Percentiles rank a stretch among this genome's conserved stretches.
Conservation (phyloP, 176 grass and related monocot genomes). For the Alloteropsis semialata region DNA sequence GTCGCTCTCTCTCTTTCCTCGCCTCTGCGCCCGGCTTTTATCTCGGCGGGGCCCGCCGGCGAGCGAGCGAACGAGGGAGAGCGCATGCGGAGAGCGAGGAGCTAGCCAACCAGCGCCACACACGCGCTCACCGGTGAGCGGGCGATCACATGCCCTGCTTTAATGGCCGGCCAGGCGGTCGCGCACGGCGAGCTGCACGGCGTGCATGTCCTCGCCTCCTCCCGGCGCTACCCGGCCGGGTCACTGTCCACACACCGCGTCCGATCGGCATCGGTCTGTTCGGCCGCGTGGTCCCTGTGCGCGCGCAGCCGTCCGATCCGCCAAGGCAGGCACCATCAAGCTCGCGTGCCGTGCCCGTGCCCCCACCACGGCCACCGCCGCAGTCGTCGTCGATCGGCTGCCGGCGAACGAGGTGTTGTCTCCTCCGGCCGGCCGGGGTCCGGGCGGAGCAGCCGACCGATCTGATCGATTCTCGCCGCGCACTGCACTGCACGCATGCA, state of each 20-base stretch:
- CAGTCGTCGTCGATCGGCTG: no score
- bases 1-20: not conserved
- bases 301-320: not conserved
- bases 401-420: no score
- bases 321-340: no score
- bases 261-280: no score
- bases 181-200: not conserved
- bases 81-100: no score
- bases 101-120: not conserved
- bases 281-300: not conserved
- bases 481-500: not conserved
- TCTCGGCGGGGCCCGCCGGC: not conserved
- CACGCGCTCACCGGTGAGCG: not conserved
- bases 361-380: no score
- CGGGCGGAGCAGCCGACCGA: not conserved
- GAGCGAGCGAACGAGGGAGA: not conserved
- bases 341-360: no score
- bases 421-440: not conserved
- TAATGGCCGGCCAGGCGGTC: not conserved
- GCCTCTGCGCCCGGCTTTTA: not conserved
- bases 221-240: not conserved
- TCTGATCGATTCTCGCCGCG: not conserved
- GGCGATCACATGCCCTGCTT: not conserved
- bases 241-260: not conserved
- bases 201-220: conserved; percentile 1